Base-by-base conservation (phyloP, 257 asterid genomes). In the Scutellaria galericulata region DNA sequence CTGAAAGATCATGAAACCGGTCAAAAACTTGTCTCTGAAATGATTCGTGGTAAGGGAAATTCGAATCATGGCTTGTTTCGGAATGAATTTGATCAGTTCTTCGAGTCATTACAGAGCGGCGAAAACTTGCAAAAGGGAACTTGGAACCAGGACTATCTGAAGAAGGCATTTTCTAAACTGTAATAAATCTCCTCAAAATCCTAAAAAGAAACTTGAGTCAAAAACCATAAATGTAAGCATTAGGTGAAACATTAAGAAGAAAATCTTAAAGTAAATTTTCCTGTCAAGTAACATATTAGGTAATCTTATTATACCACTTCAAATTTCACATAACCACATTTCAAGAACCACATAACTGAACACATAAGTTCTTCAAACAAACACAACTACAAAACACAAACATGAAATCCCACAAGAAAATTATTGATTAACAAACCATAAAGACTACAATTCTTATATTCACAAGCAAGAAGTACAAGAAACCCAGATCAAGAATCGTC, bases 101-200 rank as follows among this genome's bases (percentile, higher is more conserved):
- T 53, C 86, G 54, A 13, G 84, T 73, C 80, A 91, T 40, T 68
- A 91, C 83, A 62, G 97, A 77, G 55, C 96, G 94, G 37, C 98
- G 97, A 80, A 93, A 93, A 5, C 96, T 82, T 13, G 92, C 86
- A 79, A 93, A 90, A 41, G 92, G 91, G 73, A 86, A 73, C 13
- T 83, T 22, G 63, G 88, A 86, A 65, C 90, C 89, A 64, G 82
- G 87, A 72, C 69, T 82, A 57, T 85, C 86, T 18, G 97, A 77
- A 62, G 96, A 83, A 64, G 96, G 97, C 98, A 93, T 90, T 75
- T 54, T 81, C 78, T 61, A 40, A 76, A 58, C 71, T 40, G 75
- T 7, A 47, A 51, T 13, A 51, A 45, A 81, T 70, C 66, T 72
- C 72, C 82, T 67, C 71, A 78, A 60, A 76, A 37, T 68, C 83